Conservation (phyloP, 2,329 filamentous ascomycete species). For the Teratosphaeria destructans region DNA sequence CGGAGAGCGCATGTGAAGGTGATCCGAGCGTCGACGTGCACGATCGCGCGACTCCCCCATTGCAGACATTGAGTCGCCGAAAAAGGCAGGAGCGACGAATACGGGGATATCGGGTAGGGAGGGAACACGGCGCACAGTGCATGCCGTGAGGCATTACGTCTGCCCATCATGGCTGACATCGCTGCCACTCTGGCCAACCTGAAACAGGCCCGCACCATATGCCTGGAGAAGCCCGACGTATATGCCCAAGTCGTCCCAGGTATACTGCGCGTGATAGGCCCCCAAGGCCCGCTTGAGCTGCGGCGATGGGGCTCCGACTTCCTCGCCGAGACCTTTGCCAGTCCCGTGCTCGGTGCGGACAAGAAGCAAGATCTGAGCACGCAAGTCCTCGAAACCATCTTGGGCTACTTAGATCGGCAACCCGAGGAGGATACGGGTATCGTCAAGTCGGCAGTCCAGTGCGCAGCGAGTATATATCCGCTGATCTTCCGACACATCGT, state of each 20-base stretch:
- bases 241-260: slow-evolving; percentile 88
- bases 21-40: slow-evolving; percentile 12
- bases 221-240: slow-evolving; percentile 74
- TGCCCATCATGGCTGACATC: slow-evolving; percentile 2
- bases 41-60: neutral
- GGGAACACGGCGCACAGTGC: neutral
- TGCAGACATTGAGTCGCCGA: neutral
- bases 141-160: neutral
- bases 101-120: neutral
- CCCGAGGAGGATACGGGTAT: slow-evolving; percentile 64
- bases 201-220: slow-evolving; percentile 79
- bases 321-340: slow-evolving; percentile 88
- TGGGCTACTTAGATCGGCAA: slow-evolving; percentile 33
- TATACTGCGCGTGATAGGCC: slow-evolving; percentile 81
- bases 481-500: slow-evolving; percentile 87
- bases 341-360: slow-evolving; percentile 64
- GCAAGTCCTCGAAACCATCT: slow-evolving; percentile 67
- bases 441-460: slow-evolving; percentile 76
- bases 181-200: slow-evolving; percentile 66
- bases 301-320: slow-evolving; percentile 96
- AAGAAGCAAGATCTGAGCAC: slow-evolving; percentile 63
- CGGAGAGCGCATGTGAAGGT: neutral
- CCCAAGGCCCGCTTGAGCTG: slow-evolving; percentile 64
- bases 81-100: neutral
- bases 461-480: slow-evolving; percentile 85